Conservation (phyloP, 2,329 filamentous ascomycete genomes). For the Verticillium alfalfae region DNA sequence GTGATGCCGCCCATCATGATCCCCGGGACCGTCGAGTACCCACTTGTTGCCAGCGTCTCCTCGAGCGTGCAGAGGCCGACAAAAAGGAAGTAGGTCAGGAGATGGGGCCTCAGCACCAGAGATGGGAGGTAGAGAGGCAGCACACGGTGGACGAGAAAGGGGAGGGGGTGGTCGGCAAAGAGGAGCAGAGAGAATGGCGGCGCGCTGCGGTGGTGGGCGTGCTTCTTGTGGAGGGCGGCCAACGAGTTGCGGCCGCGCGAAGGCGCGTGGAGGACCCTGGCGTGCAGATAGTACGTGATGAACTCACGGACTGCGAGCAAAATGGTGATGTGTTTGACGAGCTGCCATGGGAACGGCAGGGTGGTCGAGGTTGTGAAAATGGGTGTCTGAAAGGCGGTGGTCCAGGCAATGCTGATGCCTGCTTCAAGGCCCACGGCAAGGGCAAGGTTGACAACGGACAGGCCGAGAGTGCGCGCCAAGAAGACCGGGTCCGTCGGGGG, state of each 20-base stretch:
- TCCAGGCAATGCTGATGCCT: slow-evolving; percentile 29
- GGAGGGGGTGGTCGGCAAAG: slow-evolving; percentile 63
- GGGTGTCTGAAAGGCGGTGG: slow-evolving; percentile 25
- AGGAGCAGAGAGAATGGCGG: slow-evolving; percentile 58
- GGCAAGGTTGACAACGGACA: slow-evolving; percentile 40
- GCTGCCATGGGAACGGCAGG: slow-evolving; percentile 47
- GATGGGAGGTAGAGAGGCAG: slow-evolving; percentile 62
- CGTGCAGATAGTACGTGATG: slow-evolving; percentile 70
- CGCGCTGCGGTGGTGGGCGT: slow-evolving; percentile 46
- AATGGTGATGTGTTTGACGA: slow-evolving; percentile 40
- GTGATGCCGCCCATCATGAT: slow-evolving; percentile 47
- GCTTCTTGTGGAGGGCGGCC: slow-evolving; percentile 29
- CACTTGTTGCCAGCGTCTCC: slow-evolving; percentile 61
- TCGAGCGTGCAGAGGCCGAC: slow-evolving; percentile 58
- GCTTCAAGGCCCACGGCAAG: slow-evolving; percentile 38
- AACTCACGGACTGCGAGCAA: slow-evolving; percentile 46
- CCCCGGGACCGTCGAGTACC: slow-evolving; percentile 56
- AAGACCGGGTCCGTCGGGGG: slow-evolving; percentile 35
- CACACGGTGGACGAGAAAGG: slow-evolving; percentile 58
- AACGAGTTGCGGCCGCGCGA: slow-evolving; percentile 10
- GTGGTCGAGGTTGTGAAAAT: slow-evolving; percentile 43
- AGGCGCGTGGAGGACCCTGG: slow-evolving; percentile 58
- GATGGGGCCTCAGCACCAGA: slow-evolving; percentile 59
- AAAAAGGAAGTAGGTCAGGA: slow-evolving; percentile 67
- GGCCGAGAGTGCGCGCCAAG: slow-evolving; percentile 27